Conservation (phyloP, 1,139 yeast species). For the Pichia sp. region DNA sequence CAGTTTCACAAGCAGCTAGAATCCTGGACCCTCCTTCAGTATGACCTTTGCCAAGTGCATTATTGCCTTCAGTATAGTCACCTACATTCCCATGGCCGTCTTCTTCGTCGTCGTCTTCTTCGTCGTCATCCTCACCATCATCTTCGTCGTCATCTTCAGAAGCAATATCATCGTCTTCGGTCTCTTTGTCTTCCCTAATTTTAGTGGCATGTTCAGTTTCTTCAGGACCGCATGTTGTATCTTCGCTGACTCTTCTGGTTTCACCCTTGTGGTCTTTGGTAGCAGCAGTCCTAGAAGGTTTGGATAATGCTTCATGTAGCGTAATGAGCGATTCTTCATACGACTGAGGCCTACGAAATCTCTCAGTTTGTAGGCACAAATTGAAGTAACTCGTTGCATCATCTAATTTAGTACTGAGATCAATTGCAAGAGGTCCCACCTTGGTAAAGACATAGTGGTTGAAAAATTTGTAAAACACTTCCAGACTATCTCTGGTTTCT, state of each 20-base stretch:
- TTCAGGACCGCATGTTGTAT: too few species aligned
- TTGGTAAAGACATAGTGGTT: conserved; percentile 76
- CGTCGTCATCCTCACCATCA: conserved; percentile 15
- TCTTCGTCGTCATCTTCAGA: background rate
- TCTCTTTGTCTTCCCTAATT: background rate
- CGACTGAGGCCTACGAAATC: conserved; percentile 38
- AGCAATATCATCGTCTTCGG: background rate
- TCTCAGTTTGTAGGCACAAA: conserved; percentile 20
- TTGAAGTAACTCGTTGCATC: conserved; percentile 39
- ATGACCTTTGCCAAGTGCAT: conserved; percentile 4
- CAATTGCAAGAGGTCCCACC: conserved; percentile 60
- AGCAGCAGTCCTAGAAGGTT: too few species aligned
- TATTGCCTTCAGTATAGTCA: conserved; percentile 17
- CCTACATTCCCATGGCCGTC: conserved; percentile 12
- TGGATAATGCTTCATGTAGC: conserved; percentile 32
- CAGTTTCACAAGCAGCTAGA: conserved; percentile 20
- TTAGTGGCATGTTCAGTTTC: too few species aligned
- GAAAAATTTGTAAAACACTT: conserved; percentile 51
- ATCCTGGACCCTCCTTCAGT: background rate
- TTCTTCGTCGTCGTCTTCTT: conserved; percentile 18
- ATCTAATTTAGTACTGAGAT: conserved; percentile 51
- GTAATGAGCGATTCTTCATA: conserved; percentile 41
- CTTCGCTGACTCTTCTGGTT: too few species aligned
- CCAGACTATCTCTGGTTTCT: conserved; percentile 5
- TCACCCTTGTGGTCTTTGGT: too few species aligned